Evolutionary conservation across 768 basidiomycete species (phyloP).

Genomic region (Rhizopogon rudus): DNA sequence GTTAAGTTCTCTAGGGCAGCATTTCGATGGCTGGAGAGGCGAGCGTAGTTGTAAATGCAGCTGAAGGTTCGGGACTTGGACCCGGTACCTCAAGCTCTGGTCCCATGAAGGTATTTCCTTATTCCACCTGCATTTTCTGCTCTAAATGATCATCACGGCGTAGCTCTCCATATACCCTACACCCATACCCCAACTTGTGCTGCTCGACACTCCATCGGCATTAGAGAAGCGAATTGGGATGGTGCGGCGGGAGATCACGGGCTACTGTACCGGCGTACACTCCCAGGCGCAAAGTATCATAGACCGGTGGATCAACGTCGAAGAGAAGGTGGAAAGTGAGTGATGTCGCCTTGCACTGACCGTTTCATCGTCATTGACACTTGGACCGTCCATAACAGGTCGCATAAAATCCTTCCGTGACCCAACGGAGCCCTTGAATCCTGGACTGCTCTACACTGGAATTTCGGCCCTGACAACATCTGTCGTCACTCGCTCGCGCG

Average conservation of each 20-base stretch:
- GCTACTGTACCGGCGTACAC: conserved; percentile 52
- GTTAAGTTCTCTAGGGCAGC: no score
- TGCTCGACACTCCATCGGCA: conserved; percentile 69
- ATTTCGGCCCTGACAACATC: conserved; percentile 86
- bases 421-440: conserved; percentile 77
- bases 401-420: conserved; percentile 82
- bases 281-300: conserved; percentile 67
- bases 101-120: neutral
- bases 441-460: conserved; percentile 87
- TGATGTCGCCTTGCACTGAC: conserved; percentile 8
- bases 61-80: neutral
- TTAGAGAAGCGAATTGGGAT: conserved; percentile 76
- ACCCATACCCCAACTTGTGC: conserved; percentile 54
- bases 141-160: neutral
- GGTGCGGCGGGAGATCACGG: conserved; percentile 55
- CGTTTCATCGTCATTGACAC: neutral
- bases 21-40: no score
- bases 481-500: conserved; percentile 76
- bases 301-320: conserved; percentile 80
- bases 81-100: neutral
- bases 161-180: conserved; percentile 84
- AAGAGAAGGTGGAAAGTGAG: conserved; percentile 82
- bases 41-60: neutral
- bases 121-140: neutral
- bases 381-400: conserved; percentile 33